Base-by-base conservation (phyloP, 345 rosid species). In the Nasturtium officinale region DNA sequence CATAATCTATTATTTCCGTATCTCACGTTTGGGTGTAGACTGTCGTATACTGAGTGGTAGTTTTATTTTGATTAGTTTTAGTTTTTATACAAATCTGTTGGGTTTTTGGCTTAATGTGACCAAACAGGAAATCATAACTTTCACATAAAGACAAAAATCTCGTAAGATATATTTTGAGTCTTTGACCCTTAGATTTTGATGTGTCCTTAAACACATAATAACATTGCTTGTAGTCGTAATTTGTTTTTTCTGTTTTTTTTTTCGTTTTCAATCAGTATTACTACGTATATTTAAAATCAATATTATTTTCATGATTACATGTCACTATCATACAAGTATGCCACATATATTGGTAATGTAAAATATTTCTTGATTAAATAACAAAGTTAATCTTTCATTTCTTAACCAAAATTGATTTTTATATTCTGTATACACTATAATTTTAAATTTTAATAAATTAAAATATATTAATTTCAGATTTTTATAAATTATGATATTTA, bases 101-200 rank as follows among this genome's bases (percentile, higher is more conserved):
- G 12, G 15, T 20, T 64, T 59, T 58, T 42, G 28, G 29, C 63
- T 71, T 62, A 7, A 18, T 26, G 50, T 32, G 37, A 59, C 56
- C 56, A 75, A 59, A 42, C n/a, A 75, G 60, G 40, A 60, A 59
- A 67, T 68, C 64, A 43, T 75, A 30, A 58, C 0, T 65, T 52
- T n/a, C 12, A 37, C 48, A 12, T 28, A 25, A 45, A 76, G 51
- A 58, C 40, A 35, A 33, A 46, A n/a, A 5, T 54, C 4, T 73
- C 53, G 37, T 58, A 5, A 35, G 23, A 13, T 26, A 37, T 50
- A 35, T 56, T 37, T 65, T 74, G 60, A 73, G 35, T 50, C 33
- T 37, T 65, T 74, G 60, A 73, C 46, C 59, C 33, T 40, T 40
- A 42, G 15, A 40, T 40, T 28, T 42, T 72, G 35, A 51, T 50